Evolutionary conservation across 2,329 filamentous ascomycete species (phyloP).

Genomic region (Penicillium corylophilum): DNA sequence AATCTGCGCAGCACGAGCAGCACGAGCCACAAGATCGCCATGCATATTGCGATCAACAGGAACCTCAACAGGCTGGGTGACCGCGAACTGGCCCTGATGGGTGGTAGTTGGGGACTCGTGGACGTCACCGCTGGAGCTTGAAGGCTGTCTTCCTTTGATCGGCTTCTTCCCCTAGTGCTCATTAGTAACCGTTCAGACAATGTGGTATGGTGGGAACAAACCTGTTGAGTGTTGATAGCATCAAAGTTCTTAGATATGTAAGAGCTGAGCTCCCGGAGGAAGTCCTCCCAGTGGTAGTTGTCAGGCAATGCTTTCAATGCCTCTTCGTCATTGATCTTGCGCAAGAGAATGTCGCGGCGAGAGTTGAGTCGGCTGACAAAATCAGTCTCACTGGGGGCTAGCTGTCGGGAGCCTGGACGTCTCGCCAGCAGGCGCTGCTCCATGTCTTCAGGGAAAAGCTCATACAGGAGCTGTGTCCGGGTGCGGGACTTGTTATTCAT

Average conservation of each 20-base stretch:
- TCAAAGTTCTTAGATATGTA: constrained; percentile 62
- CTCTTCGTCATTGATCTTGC: constrained; percentile 53
- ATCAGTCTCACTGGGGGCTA: constrained; percentile 60
- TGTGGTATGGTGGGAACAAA: constrained; percentile 24
- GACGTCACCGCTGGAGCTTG: constrained; percentile 37
- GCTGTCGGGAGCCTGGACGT: constrained; percentile 54
- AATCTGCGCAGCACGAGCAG: constrained; percentile 49
- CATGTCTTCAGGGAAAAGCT: constrained; percentile 60
- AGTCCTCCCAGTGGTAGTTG: constrained; percentile 64
- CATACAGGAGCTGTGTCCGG: constrained; percentile 57
- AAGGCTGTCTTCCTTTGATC: constrained; percentile 39
- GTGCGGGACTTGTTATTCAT: constrained; percentile 57
- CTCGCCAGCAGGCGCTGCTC: constrained; percentile 54
- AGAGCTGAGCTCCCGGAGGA: constrained; percentile 57
- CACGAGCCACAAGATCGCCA: constrained; percentile 48
- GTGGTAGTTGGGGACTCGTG: constrained; percentile 39
- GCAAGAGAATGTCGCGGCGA: constrained; percentile 58
- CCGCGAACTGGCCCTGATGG: constrained; percentile 44
- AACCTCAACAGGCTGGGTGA: constrained; percentile 40
- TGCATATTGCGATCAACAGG: constrained; percentile 42
- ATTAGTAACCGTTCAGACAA: constrained; percentile 19
- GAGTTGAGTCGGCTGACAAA: constrained; percentile 57
- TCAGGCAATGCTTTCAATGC: constrained; percentile 53
- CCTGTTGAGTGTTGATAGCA: constrained; percentile 49
- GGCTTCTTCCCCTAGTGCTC: constrained; percentile 37